Percentiles rank a stretch among this genome's conserved stretches.
Evolutionary conservation across 352 stramenopile genomes (phyloP).

Genomic region (Phytophthora boehmeriae): DNA sequence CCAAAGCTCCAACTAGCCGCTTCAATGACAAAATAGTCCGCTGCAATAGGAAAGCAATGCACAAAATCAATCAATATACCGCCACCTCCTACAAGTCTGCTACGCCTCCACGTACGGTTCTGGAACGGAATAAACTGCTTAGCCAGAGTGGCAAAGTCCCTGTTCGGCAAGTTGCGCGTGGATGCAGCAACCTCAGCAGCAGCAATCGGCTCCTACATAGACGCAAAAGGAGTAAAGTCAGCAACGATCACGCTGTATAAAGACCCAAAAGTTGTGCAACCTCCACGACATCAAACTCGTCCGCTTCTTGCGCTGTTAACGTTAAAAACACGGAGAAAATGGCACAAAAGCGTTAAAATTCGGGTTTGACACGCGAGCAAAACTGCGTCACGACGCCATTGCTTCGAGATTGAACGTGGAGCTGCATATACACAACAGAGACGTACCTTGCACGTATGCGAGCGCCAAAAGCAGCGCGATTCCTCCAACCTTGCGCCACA

Average conservation of each 20-base stretch:
- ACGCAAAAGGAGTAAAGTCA: conserved; percentile 2
- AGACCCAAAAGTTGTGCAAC: conserved; percentile 2
- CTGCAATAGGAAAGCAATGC: conserved; percentile 23
- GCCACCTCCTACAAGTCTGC: neutral
- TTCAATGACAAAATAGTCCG: conserved; percentile 58
- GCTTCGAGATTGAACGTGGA: no score
- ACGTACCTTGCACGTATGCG: conserved; percentile 31
- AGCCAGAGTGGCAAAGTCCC: conserved; percentile 28
- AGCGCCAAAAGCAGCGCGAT: conserved; percentile 37
- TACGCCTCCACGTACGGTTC: conserved; percentile 27
- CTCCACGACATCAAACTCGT: conserved; percentile 57
- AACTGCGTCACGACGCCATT: neutral
- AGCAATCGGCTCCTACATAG: conserved; percentile 16
- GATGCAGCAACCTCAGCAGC: conserved; percentile 5
- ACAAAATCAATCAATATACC: neutral
- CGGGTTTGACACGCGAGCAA: neutral
- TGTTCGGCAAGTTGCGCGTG: conserved; percentile 14
- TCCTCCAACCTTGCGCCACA: conserved; percentile 39
- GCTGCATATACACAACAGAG: neutral
- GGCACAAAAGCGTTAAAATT: conserved; percentile 4
- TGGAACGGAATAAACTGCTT: conserved; percentile 45
- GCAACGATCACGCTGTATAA: neutral
- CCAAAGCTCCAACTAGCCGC: conserved; percentile 49
- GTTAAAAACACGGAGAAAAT: neutral
- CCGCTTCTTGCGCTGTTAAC: conserved; percentile 41